A percentile compares a stretch with the other conserved stretches of the same genome.
Evolutionary conservation across 768 basidiomycete species (phyloP).

Genomic region (Tulasnella sp.): DNA sequence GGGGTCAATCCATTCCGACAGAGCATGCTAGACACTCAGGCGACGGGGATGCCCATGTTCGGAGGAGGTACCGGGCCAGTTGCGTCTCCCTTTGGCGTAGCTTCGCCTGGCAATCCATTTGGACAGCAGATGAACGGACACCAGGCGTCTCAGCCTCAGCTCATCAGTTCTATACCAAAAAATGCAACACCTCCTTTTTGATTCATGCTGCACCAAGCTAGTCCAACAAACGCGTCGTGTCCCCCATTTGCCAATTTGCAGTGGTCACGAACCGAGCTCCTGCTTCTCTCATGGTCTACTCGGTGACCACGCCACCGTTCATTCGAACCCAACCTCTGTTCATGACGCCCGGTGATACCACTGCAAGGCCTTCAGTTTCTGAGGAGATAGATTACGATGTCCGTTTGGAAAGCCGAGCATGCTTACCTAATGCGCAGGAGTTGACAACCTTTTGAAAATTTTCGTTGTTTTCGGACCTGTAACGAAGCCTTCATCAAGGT

Average conservation of each 20-base stretch:
- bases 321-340: constrained; percentile 61
- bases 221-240: neutral
- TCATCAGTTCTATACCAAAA: too few relatives aligned
- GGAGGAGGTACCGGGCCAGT: constrained; percentile 21
- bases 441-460: too few relatives aligned
- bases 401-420: constrained; percentile 81
- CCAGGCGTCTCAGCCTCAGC: too few relatives aligned
- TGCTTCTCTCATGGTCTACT: neutral
- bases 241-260: neutral
- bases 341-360: constrained; percentile 31
- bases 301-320: constrained; percentile 6
- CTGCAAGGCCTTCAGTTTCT: constrained; percentile 51
- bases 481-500: too few relatives aligned
- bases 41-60: constrained; percentile 44
- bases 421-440: too few relatives aligned
- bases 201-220: neutral
- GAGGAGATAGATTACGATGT: constrained; percentile 88
- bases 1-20: constrained; percentile 77
- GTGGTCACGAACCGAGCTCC: neutral
- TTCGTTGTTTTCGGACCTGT: too few relatives aligned
- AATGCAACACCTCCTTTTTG: constrained; percentile 1
- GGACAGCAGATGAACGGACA: too few relatives aligned
- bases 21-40: constrained; percentile 53
- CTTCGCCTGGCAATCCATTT: too few relatives aligned
- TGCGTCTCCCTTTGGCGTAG: constrained; percentile 1